Conservation (phyloP, 75 land plant genomes). For the Ceratopteris richardii region DNA sequence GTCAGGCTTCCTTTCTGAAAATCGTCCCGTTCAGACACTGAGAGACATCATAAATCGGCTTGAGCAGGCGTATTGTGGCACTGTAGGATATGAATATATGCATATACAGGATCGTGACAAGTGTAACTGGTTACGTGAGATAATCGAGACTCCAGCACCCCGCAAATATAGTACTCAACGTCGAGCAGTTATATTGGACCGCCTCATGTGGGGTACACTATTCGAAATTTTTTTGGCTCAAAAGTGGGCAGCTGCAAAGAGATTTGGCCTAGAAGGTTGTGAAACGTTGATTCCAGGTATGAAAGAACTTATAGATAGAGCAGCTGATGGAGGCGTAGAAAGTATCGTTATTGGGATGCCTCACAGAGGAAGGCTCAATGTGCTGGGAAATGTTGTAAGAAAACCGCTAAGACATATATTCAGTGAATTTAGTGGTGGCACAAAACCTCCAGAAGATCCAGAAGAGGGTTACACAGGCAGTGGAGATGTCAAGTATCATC, state of each 20-base stretch:
- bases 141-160: slow-evolving; percentile 63
- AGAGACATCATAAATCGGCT: slow-evolving; percentile 63
- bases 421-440: too few species aligned
- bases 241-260: slow-evolving; percentile 89
- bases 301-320: slow-evolving; percentile 99
- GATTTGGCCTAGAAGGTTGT: slow-evolving; percentile 94
- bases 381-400: slow-evolving; percentile 86
- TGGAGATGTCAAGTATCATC: too few species aligned
- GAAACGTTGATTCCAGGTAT: slow-evolving; percentile 96
- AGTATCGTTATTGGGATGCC: too few species aligned
- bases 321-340: too few species aligned
- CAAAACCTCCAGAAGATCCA: slow-evolving; percentile 63
- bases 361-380: too few species aligned
- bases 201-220: too few species aligned
- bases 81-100: slow-evolving; percentile 95
- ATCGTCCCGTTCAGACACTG: slow-evolving; percentile 89
- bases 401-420: slow-evolving; percentile 93
- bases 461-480: slow-evolving; percentile 87
- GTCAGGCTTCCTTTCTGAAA: too few species aligned
- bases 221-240: slow-evolving; percentile 92
- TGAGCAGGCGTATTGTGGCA: slow-evolving; percentile 95
- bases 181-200: slow-evolving; percentile 73
- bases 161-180: slow-evolving; percentile 38
- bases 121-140: slow-evolving; percentile 93
- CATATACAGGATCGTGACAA: slow-evolving; percentile 80